Percentiles rank a stretch among this genome's conserved stretches.
Conservation (phyloP, 192 early-diverging fungal species). For the Neocallimastix lanati region DNA sequence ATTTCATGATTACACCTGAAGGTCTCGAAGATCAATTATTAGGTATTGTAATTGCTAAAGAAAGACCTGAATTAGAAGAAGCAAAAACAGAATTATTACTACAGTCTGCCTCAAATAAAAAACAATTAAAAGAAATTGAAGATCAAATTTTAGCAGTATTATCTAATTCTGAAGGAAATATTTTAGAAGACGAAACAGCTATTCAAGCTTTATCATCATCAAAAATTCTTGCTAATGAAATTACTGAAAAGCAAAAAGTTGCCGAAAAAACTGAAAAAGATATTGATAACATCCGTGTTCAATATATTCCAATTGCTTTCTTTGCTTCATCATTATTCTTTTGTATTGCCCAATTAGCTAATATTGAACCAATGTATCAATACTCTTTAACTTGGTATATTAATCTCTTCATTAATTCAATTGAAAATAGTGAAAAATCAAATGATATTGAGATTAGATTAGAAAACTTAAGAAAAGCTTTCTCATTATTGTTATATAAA, state of each 20-base stretch:
- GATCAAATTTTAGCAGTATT: slow-evolving; percentile 43
- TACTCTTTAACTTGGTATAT: slow-evolving; percentile 44
- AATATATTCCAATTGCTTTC: slow-evolving; percentile 33
- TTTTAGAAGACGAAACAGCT: slow-evolving; percentile 42
- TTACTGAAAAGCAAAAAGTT: slow-evolving; percentile 32
- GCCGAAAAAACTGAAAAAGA: slow-evolving; percentile 39
- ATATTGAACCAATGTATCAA: slow-evolving; percentile 47
- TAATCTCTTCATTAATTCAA: slow-evolving; percentile 24
- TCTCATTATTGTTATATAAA: slow-evolving; percentile 30
- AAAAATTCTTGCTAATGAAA: slow-evolving; percentile 36
- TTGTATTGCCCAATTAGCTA: slow-evolving; percentile 40
- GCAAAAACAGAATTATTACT: slow-evolving; percentile 35
- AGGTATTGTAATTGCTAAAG: slow-evolving; percentile 44
- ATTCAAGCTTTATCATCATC: slow-evolving; percentile 42
- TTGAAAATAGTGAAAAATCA: slow-evolving; percentile 15
- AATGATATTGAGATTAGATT: background rate
- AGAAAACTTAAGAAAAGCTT: slow-evolving; percentile 22
- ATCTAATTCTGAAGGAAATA: slow-evolving; percentile 35
- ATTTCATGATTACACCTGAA: slow-evolving; percentile 47
- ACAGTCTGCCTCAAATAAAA: slow-evolving; percentile 41
- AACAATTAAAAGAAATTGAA: slow-evolving; percentile 37
- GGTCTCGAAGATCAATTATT: slow-evolving; percentile 41
- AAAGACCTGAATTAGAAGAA: slow-evolving; percentile 37
- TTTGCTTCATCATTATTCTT: slow-evolving; percentile 35
- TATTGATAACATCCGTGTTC: slow-evolving; percentile 40